Evolutionary conservation across 768 basidiomycete genomes (phyloP), one percentile per base, ranked within the genome.

Genomic region (Suillus luteus): DNA sequence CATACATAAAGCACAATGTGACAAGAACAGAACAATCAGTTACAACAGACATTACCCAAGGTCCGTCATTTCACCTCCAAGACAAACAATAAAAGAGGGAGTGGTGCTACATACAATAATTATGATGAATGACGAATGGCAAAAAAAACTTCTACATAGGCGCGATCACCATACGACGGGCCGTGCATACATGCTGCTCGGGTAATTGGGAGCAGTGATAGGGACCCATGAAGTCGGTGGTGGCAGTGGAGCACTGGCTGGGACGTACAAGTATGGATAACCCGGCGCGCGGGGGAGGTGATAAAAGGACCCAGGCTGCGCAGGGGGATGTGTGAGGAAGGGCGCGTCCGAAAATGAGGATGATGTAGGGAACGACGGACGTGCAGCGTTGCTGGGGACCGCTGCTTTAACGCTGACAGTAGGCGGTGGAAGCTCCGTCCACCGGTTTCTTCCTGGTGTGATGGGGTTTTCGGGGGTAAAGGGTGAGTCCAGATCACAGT

Each of bases 61-160:
- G 52, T 54, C 52, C 52, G 11, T 54, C 52, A 54, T 55, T 14
- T 37, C 55, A 38, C n/a, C 31, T 14, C 55, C 55, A 55, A 55
- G n/a, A 37, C 35, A 38, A 37, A 55, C 11, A n/a, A 33, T 19
- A 55, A 38, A 8, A 22, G 35, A 55, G 19, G n/a, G 55, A 14
- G 55, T n/a, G n/a, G 35, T 37, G n/a, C 35, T 38, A 55, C 55
- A 55, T 55, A 55, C 35, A 55, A 8, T 38, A 38, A 38, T 55
- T 55, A 38, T 5, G 35, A 55, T n/a, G 19, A 55, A 37, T 12
- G 54, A 55, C 6, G 19, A 33, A 54, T 19, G 12, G 3, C 35
- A 27, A 27, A 55, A 55, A 55, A 38, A 38, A 15, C 15, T 17
- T 40, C 14, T 35, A 55, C 37, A 31, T 58, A 41, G 11, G 57